phyloP scores from a whole-genome alignment of 2,329 filamentous ascomycete genomes.

The Colletotrichum sp. region DNA sequence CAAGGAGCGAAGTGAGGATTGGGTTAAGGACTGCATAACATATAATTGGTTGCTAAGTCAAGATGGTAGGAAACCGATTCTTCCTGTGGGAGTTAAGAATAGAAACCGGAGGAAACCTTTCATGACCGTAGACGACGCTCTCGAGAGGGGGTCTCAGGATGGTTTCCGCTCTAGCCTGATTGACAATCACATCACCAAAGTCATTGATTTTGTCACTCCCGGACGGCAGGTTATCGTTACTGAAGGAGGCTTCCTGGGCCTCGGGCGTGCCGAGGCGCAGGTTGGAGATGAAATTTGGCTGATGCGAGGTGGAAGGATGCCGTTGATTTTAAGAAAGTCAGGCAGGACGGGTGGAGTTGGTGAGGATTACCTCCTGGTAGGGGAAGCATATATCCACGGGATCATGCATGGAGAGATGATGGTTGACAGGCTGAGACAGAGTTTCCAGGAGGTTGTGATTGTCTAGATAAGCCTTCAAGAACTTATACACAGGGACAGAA shows the following conservation, averaged over 20 bases:
- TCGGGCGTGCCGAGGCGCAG: background rate
- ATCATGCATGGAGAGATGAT: constrained; percentile 4
- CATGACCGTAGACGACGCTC: background rate
- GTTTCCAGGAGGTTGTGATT: background rate
- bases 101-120: background rate
- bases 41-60: background rate
- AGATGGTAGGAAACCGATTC: background rate
- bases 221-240: background rate
- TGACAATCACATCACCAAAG: background rate
- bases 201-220: background rate
- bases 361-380: background rate
- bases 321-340: background rate
- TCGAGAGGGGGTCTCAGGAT: background rate
- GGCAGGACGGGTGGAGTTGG: background rate
- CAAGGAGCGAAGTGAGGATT: background rate
- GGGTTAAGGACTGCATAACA: background rate
- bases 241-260: background rate
- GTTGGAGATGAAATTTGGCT: constrained; percentile 4
- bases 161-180: background rate
- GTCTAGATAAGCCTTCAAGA: background rate
- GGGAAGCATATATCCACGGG: constrained; percentile 1
- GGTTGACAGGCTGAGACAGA: background rate
- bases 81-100: background rate
- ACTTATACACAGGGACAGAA: background rate
- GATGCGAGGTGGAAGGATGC: background rate